Percentiles rank a stretch among this genome's conserved stretches.
phyloP scores from a whole-genome alignment of 2,329 filamentous ascomycete genomes.

The Aspergillus alliaceus region DNA sequence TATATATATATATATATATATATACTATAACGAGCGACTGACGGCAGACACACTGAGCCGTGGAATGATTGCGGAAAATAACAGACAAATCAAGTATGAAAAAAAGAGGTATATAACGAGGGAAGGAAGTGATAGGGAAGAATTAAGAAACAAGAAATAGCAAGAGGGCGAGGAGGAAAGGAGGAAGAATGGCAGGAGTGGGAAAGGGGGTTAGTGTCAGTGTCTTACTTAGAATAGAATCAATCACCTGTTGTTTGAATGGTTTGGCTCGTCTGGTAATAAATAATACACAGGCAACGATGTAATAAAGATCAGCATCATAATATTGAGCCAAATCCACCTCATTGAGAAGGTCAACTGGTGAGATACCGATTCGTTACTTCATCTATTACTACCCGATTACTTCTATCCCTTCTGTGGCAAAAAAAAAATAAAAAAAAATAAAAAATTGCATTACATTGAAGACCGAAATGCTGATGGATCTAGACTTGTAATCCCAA shows the following conservation, averaged over 20 bases:
- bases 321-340: not conserved
- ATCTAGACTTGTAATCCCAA: no score
- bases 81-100: conserved; percentile 1
- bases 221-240: not conserved
- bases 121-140: conserved; percentile 10
- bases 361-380: not conserved
- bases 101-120: conserved; percentile 11
- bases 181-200: conserved; percentile 9
- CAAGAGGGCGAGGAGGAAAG: conserved; percentile 14
- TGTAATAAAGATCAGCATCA: not conserved
- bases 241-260: not conserved
- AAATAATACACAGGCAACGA: not conserved
- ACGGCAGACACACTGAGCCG: conserved; percentile 19
- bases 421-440: not conserved
- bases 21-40: conserved; percentile 23
- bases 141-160: not conserved
- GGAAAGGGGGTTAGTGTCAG: conserved; percentile 1
- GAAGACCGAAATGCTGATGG: no score
- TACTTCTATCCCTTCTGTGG: not conserved
- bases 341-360: not conserved
- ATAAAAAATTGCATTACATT: not conserved
- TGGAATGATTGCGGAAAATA: conserved; percentile 5
- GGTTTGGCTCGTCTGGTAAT: not conserved
- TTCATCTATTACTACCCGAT: not conserved
- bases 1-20: conserved; percentile 1